Base-by-base conservation (phyloP, 2,329 filamentous ascomycete genomes). In the Neonectria coccinea region DNA sequence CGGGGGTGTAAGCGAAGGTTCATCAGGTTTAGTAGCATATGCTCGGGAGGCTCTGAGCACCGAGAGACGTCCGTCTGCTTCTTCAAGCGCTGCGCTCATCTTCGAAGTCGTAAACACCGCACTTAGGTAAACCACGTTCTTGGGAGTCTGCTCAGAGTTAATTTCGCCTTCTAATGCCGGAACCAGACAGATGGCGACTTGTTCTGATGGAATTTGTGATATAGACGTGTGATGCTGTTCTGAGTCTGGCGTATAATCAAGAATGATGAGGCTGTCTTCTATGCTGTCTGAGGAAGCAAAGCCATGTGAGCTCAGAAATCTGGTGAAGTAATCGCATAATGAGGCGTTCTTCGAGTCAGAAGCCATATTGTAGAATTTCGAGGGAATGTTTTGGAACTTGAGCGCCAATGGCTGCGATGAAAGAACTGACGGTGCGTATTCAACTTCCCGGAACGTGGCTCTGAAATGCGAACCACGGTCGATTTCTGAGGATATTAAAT, bases 381-480 rank as follows among this genome's bases (percentile, higher is more conserved):
- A 29, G 0, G 71, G 70, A 0, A 70, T 8, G 3, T 57, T 10
- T 1, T 50, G 47, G 0, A 64, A 22, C 7, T 44, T 62, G 0
- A 20, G 31, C 1, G 25, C 4, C 3, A 60, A 25, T 18, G 16
- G 20, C 2, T 54, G 48, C 2, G 16, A 11, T 0, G 59, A 31
- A 1, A 18, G 8, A 7, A 59, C n/a, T 1, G 61, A 58, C 5
- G 1, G 16, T 5, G 36, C 22, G 10, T 20, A 63, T 8, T 65
- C 62, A 0, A 70, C 51, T 1, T 69, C 63, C 0, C 33, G 47
- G 31, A 75, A 75, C 0, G 63, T 71, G 2, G 69, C 72, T 48
- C 70, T 67, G 59, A 83, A 83, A 61, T 82, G 79, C 1, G 82
- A 83, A 0, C 81, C 82, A 11, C 65, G 62, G 2, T 72, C 73